These are phyloP conservation scores for Boletus sp. DNA, from an alignment of 1,284 basidiomycete species.

Conservation along the genomic window DNA sequence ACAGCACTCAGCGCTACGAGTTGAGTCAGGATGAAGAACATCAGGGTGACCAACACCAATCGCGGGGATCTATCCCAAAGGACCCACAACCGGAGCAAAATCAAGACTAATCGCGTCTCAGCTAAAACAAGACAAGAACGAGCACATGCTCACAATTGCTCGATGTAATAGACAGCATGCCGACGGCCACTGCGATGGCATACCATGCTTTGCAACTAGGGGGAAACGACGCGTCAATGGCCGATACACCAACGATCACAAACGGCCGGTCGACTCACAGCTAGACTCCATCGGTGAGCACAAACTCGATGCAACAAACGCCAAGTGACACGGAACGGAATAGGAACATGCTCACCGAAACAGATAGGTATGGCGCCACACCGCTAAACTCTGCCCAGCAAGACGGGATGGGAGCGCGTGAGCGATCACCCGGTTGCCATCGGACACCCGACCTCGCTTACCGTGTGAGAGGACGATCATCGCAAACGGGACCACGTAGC, in stretches of 20 bases:
- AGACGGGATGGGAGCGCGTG: background rate
- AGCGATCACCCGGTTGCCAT: background rate
- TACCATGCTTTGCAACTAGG: constrained; percentile 38
- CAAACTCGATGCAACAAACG: background rate
- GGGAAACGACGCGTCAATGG: constrained; percentile 1
- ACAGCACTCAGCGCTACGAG: constrained; percentile 27
- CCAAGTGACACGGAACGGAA: background rate
- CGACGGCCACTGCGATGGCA: constrained; percentile 30
- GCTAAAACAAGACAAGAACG: background rate
- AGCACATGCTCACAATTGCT: constrained; percentile 36
- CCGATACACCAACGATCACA: background rate
- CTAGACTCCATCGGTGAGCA: constrained; percentile 5
- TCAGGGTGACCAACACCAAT: constrained; percentile 36
- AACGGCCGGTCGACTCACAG: constrained; percentile 15
- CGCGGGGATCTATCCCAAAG: constrained; percentile 36
- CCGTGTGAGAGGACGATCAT: constrained; percentile 39
- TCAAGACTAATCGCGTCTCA: constrained; percentile 25
- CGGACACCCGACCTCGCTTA: constrained; percentile 17
- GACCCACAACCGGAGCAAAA: constrained; percentile 43
- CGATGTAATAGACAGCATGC: constrained; percentile 36
- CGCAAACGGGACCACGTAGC: constrained; percentile 42
- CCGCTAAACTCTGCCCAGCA: constrained; percentile 29
- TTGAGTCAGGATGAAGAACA: constrained; percentile 34
- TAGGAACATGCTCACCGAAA: constrained; percentile 15
- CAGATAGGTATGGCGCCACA: constrained; percentile 8